Conservation (phyloP, 2,329 filamentous ascomycete genomes). For the Penicillium sp. region DNA sequence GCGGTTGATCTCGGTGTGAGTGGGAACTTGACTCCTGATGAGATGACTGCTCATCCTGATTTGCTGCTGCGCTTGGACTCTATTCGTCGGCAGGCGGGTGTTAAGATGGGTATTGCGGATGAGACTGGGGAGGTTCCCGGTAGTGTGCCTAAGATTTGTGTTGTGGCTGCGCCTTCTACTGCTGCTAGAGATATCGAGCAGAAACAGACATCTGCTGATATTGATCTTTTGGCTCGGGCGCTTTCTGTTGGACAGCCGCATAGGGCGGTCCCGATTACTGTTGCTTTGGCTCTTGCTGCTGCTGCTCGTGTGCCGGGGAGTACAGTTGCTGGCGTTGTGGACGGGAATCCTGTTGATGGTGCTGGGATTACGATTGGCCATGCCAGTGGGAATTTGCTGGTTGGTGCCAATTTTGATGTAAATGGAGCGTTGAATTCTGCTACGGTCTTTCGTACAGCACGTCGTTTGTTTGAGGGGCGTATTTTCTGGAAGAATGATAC, state of each 20-base stretch:
- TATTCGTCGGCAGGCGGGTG: conserved; percentile 58
- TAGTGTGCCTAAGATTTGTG: conserved; percentile 61
- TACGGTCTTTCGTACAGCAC: conserved; percentile 50
- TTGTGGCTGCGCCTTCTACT: conserved; percentile 44
- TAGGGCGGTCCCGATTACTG: conserved; percentile 56
- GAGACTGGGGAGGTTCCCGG: conserved; percentile 49
- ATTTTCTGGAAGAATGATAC: conserved; percentile 40
- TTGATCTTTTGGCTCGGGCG: conserved; percentile 47
- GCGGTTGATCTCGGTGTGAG: conserved; percentile 50
- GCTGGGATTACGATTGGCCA: conserved; percentile 45
- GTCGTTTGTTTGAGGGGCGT: conserved; percentile 48
- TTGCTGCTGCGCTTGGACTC: conserved; percentile 52
- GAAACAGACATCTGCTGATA: conserved; percentile 35
- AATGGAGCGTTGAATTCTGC: conserved; percentile 37
- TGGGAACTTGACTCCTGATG: conserved; percentile 51
- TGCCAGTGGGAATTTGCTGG: conserved; percentile 48
- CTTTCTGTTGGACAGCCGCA: conserved; percentile 58
- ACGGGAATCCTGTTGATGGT: conserved; percentile 23
- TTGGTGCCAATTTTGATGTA: conserved; percentile 41
- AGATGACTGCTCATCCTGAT: conserved; percentile 48
- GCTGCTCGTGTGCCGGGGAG: conserved; percentile 47
- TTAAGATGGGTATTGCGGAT: conserved; percentile 59
- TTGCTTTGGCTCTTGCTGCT: conserved; percentile 52
- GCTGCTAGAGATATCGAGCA: conserved; percentile 5
- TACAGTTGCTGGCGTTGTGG: conserved; percentile 37